Percentiles rank a stretch among this genome's conserved stretches.
These are phyloP conservation scores for Mucor piriformis DNA, from an alignment of 371 early-diverging fungal genomes.

Conservation along the genomic window DNA sequence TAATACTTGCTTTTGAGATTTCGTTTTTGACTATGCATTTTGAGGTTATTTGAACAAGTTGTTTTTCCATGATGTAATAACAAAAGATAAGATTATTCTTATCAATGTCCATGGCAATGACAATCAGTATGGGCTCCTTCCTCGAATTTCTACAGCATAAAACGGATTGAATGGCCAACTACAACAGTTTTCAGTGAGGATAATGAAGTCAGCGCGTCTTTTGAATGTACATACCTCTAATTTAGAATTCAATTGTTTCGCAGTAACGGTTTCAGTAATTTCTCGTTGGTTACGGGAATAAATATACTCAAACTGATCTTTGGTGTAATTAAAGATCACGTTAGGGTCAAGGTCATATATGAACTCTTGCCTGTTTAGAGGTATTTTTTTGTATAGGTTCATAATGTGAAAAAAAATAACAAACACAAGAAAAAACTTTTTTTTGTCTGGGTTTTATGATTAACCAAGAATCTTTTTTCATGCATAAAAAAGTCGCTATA, in stretches of 20 bases:
- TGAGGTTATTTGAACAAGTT: not conserved
- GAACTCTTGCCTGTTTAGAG: not conserved
- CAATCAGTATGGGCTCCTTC: constrained; percentile 3
- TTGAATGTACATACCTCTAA: not conserved
- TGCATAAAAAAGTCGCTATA: too few species aligned
- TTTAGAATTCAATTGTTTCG: not conserved
- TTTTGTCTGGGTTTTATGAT: not conserved
- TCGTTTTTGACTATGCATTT: not conserved
- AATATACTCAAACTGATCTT: not conserved
- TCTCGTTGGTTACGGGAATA: not conserved
- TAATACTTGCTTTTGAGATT: constrained; percentile 11
- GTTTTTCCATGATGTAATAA: not conserved
- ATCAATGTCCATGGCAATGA: constrained; percentile 1
- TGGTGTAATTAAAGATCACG: constrained; percentile 1
- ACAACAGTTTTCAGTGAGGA: not conserved
- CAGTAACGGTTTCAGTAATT: not conserved
- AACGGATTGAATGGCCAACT: constrained; percentile 1
- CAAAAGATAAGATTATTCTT: constrained; percentile 9
- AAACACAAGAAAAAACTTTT: not conserved
- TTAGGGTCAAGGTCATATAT: constrained; percentile 7
- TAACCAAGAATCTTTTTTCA: not conserved
- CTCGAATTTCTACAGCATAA: not conserved
- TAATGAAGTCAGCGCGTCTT: not conserved
- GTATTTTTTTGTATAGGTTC: constrained; percentile 1
- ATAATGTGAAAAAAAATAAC: constrained; percentile 3